Evolutionary conservation across 1,284 basidiomycete species (phyloP), one percentile per base, ranked within the genome.

Genomic region (Cutaneotrichosporon mucoides): DNA sequence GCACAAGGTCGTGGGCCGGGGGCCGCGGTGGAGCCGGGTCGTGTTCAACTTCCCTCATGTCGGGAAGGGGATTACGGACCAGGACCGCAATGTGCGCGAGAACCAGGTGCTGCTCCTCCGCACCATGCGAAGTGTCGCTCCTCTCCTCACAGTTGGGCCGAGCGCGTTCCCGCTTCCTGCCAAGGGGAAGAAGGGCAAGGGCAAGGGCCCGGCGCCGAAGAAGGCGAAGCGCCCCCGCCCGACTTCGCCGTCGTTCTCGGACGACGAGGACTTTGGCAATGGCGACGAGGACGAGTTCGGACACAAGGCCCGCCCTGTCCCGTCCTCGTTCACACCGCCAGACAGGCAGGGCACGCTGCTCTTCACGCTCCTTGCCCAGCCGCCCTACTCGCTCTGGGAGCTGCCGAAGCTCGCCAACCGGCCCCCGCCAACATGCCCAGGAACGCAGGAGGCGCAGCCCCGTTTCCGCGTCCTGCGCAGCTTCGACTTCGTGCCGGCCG

Each of bases 1-100:
- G 76, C 55, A 77, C 67, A 55, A 73, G 69, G 44, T 57, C 46
- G 44, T 89, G 50, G 87, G 85, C 63, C 61, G 59, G 46, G 59
- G 59, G 13, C 52, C 48, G 45, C 55, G 62, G 43, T 89, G 84
- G 88, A 92, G 81, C 81, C 85, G 77, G 56, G 84, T 98, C 59
- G 86, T 92, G 24, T 98, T 92, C 86, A 97, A 98, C 73, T 99
- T 98, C 70, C 95, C 95, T 53, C 95, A 99, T 80, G 89, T 89
- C 68, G 94, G 94, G 88, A 70, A 68, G 84, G 92, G 94, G 0
- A 95, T 98, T 66, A 86, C 90, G 47, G 92, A 99, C 73, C 92
- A 95, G 79, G 88, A 93, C 69, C 85, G 95, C 55, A 99, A 98
- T 76, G 89, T 99, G 59, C 80, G 90, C 11, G 87, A 88, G 9